Conservation (phyloP, 192 early-diverging fungal species). For the Powellomyces hirtus region DNA sequence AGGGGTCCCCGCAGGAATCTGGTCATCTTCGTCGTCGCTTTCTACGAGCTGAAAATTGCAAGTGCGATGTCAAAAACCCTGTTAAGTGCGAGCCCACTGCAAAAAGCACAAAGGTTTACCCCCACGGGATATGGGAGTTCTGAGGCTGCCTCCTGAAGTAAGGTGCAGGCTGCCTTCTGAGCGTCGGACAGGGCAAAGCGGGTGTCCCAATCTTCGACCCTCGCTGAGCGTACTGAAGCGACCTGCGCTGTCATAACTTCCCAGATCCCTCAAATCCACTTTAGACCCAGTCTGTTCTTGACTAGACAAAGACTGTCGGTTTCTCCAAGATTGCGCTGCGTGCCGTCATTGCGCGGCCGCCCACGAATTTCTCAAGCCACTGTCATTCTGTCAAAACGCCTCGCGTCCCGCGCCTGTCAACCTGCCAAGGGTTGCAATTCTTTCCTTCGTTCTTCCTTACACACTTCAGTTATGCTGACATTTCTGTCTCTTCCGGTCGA, state of each 20-base stretch:
- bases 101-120: not conserved
- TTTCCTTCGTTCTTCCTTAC: too few relatives aligned
- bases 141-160: slow-evolving; percentile 21
- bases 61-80: not conserved
- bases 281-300: too few relatives aligned
- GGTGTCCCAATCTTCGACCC: slow-evolving; percentile 31
- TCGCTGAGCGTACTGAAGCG: not conserved
- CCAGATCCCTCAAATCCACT: too few relatives aligned
- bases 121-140: not conserved
- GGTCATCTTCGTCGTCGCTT: slow-evolving; percentile 11
- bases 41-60: not conserved
- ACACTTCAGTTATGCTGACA: too few relatives aligned
- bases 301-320: too few relatives aligned
- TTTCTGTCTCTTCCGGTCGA: not conserved
- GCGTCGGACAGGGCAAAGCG: slow-evolving; percentile 5
- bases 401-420: too few relatives aligned
- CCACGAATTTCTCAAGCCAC: too few relatives aligned
- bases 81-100: not conserved
- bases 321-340: too few relatives aligned
- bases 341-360: too few relatives aligned
- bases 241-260: too few relatives aligned
- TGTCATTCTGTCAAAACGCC: too few relatives aligned
- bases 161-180: slow-evolving; percentile 8
- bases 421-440: too few relatives aligned
- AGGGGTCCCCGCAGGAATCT: not conserved